Conservation (phyloP, 2,329 filamentous ascomycete genomes). For the Botryosphaeria dothidea region DNA sequence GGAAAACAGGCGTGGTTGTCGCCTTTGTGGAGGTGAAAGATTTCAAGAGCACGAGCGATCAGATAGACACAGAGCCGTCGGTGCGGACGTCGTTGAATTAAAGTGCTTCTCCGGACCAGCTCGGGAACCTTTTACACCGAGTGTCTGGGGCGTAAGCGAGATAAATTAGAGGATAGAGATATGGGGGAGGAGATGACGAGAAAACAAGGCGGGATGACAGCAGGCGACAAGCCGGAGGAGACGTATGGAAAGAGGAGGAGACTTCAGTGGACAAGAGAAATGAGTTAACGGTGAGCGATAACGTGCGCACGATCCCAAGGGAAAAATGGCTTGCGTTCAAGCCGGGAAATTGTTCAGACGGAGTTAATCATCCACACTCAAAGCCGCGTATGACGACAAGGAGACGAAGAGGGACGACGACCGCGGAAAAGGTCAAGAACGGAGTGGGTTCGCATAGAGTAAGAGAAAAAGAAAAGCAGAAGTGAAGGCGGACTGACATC, state of each 20-base stretch:
- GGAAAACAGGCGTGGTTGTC: neutral
- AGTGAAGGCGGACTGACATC: neutral
- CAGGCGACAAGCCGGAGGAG: constrained; percentile 2
- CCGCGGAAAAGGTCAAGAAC: neutral
- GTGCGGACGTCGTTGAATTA: neutral
- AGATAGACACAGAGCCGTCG: no score
- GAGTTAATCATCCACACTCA: neutral
- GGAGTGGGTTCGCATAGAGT: neutral
- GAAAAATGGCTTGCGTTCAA: neutral
- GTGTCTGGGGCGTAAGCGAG: neutral
- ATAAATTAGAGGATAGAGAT: no score
- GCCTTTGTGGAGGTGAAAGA: neutral
- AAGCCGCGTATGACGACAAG: neutral
- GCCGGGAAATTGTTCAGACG: neutral
- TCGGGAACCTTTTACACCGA: neutral
- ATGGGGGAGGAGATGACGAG: neutral
- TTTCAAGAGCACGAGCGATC: neutral
- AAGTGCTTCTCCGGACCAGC: neutral
- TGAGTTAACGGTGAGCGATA: neutral
- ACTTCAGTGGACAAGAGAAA: neutral
- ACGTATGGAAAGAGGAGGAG: neutral
- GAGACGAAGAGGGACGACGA: neutral
- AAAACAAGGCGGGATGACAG: neutral
- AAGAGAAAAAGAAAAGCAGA: neutral
- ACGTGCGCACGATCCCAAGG: neutral